Conservation (phyloP, 805 yeast species). For the Candida vaughaniae region DNA sequence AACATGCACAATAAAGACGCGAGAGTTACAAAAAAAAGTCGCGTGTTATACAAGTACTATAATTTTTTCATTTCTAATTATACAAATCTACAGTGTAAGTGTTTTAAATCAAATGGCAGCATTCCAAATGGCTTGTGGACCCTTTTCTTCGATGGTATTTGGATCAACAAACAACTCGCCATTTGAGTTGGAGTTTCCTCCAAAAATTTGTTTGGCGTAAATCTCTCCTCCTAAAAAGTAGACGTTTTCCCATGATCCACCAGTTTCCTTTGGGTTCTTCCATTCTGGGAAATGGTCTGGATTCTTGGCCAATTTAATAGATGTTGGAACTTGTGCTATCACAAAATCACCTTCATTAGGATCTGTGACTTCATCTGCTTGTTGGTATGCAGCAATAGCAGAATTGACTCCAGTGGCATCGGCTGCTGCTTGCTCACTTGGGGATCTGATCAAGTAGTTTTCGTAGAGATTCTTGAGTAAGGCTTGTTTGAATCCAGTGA, state of each 20-base stretch:
- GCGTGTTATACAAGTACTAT: too few species aligned
- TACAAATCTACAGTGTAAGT: too few species aligned
- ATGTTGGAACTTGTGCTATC: conserved; percentile 73
- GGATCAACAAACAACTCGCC: conserved; percentile 65
- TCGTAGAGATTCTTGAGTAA: conserved; percentile 56
- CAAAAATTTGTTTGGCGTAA: conserved; percentile 80
- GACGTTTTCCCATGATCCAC: conserved; percentile 70
- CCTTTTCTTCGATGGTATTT: conserved; percentile 71
- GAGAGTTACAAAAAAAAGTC: too few species aligned
- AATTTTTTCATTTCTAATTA: too few species aligned
- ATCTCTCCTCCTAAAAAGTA: conserved; percentile 85
- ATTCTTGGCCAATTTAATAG: conserved; percentile 62
- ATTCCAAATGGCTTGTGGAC: conserved; percentile 85
- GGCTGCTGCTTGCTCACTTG: conserved; percentile 23
- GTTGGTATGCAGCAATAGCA: conserved; percentile 44
- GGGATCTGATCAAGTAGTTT: conserved; percentile 49
- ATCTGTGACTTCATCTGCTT: conserved; percentile 34
- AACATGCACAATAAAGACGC: conserved; percentile 7
- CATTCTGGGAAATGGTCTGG: conserved; percentile 96
- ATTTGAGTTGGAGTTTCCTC: conserved; percentile 51
- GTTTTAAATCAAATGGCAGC: conserved; percentile 16
- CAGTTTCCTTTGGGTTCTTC: conserved; percentile 55
- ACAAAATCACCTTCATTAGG: conserved; percentile 24
- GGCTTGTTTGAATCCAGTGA: conserved; percentile 75
- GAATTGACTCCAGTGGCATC: conserved; percentile 30